Evolutionary conservation across 2,329 filamentous ascomycete genomes (phyloP).

Genomic region (Truncatella angustata): DNA sequence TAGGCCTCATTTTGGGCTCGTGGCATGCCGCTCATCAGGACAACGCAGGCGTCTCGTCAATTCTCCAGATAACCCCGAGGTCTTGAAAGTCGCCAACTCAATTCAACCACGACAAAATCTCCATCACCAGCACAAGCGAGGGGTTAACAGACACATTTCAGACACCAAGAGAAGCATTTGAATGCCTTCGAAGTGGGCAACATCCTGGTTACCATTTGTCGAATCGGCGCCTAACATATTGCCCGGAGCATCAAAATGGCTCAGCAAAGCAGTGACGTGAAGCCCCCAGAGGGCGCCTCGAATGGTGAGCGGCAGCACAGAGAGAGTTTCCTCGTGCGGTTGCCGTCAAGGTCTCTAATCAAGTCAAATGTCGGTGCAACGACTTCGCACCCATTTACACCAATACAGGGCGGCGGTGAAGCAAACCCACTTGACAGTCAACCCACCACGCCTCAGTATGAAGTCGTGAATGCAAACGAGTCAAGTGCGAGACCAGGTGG

Average conservation of each 20-base stretch:
- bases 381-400: background rate
- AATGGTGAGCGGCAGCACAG: background rate
- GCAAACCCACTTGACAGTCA: conserved; percentile 4
- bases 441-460: conserved; percentile 7
- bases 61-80: background rate
- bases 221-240: conserved; percentile 4
- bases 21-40: background rate
- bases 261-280: background rate
- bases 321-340: conserved; percentile 3
- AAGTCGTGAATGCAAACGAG: background rate
- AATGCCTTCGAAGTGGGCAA: conserved; percentile 8
- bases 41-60: background rate
- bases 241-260: background rate
- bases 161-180: background rate
- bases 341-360: background rate
- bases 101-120: background rate
- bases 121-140: background rate
- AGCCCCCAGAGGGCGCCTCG: background rate
- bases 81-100: background rate
- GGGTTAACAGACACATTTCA: background rate
- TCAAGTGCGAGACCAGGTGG: conserved; percentile 1
- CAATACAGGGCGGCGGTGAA: background rate
- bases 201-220: conserved; percentile 1
- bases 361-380: background rate
- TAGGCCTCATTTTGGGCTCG: background rate